A percentile compares a stretch with the other conserved stretches of the same genome.
These are phyloP conservation scores for Centrapalus pauciflorus DNA, from an alignment of 129 eudicot species.

Conservation along the genomic window DNA sequence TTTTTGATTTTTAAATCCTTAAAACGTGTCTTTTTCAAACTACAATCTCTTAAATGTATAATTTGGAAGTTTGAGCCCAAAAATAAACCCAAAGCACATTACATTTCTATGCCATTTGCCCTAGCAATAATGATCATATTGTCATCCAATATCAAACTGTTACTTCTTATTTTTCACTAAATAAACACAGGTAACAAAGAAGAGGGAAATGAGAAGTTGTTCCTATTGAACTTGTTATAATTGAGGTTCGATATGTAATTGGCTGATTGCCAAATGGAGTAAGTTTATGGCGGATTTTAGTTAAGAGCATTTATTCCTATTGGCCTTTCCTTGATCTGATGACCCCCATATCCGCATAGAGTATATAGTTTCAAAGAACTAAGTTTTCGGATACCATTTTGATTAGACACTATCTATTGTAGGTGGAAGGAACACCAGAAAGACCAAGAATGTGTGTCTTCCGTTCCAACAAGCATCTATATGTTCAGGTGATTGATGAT, in stretches of 20 bases:
- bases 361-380: not conserved
- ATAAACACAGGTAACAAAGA: not conserved
- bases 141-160: not conserved
- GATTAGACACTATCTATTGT: not conserved
- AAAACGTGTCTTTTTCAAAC: too few relatives aligned
- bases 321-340: not conserved
- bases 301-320: not conserved
- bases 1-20: too few relatives aligned
- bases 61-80: too few relatives aligned
- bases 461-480: constrained; percentile 92
- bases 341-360: not conserved
- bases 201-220: not conserved
- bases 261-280: not conserved
- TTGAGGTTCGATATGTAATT: not conserved
- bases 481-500: constrained; percentile 93
- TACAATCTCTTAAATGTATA: too few relatives aligned
- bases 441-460: constrained; percentile 90
- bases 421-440: constrained; percentile 96
- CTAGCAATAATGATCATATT: not conserved
- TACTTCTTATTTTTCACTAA: not conserved
- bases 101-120: too few relatives aligned
- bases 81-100: too few relatives aligned
- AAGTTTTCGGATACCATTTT: too few relatives aligned
- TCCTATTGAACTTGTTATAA: not conserved
- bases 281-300: constrained; percentile 1